A percentile compares a stretch with the other conserved stretches of the same genome.
These are phyloP conservation scores for Aspergillus sp. DNA, from an alignment of 2,329 filamentous ascomycete species.

Conservation along the genomic window DNA sequence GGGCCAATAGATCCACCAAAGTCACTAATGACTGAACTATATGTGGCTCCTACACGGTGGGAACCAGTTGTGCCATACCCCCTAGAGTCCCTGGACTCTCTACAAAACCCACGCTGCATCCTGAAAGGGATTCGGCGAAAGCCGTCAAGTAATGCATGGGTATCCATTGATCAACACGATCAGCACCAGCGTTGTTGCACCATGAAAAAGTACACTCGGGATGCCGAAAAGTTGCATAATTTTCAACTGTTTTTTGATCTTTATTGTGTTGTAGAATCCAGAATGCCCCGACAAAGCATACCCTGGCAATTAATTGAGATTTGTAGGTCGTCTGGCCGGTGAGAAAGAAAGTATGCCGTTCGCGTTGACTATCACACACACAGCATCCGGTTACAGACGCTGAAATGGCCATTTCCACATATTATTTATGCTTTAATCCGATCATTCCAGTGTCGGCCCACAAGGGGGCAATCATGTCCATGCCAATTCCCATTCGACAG, in stretches of 20 bases:
- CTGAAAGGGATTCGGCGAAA: background rate
- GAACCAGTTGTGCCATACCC: background rate
- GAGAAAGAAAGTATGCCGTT: slow-evolving; percentile 11
- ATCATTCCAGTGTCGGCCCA: slow-evolving; percentile 31
- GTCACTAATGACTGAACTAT: background rate
- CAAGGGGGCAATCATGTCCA: slow-evolving; percentile 27
- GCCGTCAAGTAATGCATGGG: background rate
- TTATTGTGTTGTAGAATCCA: slow-evolving; percentile 34
- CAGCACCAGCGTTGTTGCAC: slow-evolving; percentile 1
- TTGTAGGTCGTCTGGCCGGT: slow-evolving; percentile 32
- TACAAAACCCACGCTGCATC: background rate
- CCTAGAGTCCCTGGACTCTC: background rate
- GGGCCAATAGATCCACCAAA: background rate
- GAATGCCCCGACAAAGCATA: slow-evolving; percentile 32
- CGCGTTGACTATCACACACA: slow-evolving; percentile 15
- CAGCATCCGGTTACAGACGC: slow-evolving; percentile 27
- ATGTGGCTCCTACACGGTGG: background rate
- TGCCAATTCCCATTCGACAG: slow-evolving; percentile 27
- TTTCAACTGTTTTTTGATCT: slow-evolving; percentile 40
- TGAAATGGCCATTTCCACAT: slow-evolving; percentile 20
- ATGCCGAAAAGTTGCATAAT: slow-evolving; percentile 18
- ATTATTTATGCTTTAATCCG: slow-evolving; percentile 5
- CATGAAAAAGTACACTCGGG: background rate
- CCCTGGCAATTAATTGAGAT: slow-evolving; percentile 26
- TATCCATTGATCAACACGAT: background rate